Base-by-base conservation (phyloP, 2,329 filamentous ascomycete genomes). In the Seiridium cupressi region DNA sequence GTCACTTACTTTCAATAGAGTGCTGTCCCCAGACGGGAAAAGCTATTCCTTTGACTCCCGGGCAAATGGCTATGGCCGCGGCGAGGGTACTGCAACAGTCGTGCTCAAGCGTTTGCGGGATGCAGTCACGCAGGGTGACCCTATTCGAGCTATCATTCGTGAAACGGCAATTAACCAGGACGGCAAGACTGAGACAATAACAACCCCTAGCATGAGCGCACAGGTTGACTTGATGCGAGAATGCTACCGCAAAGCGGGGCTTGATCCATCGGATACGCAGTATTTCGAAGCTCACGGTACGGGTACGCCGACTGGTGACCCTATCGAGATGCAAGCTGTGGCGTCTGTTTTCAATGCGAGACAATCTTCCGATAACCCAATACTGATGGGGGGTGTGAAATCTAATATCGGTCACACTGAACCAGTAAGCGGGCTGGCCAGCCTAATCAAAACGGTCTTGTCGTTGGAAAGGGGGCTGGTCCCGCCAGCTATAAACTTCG, bases 71-170 rank as follows among this genome's bases (percentile, higher is more conserved):
- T 69, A 69, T 51, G 66, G 61, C 2, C 65, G 68, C 4, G 68
- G 66, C 1, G 68, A 69, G 11, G 68, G 66, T 0, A 68, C 83
- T 10, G 78, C 75, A 0, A 68, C 73, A 0, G 61, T 86, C 0
- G 66, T 85, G 0, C 60, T 87, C 0, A 86, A 86, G 65, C 70
- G 65, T 0, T 66, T 85, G 0, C 68, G 68, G 6, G 66, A 73
- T 0, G 84, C 84, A 0, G 51, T 85, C 3, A 67, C 35, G n/a
- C 64, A 73, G 57, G 70, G 72, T 2, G 67, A 77, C 44, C 66
- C 63, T n/a, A 70, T 77, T 42, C 68, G 69, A 1, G 72, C 68
- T 4, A 66, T 72, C 3, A 71, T 76, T 9, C 66, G 70, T 5
- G 47, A 57, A 44, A 61, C 63, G 3, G 54, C 49, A 4, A 55